A percentile compares a stretch with the other conserved stretches of the same genome.
Conservation (phyloP, 768 basidiomycete genomes). For the Tylopilus balloui region DNA sequence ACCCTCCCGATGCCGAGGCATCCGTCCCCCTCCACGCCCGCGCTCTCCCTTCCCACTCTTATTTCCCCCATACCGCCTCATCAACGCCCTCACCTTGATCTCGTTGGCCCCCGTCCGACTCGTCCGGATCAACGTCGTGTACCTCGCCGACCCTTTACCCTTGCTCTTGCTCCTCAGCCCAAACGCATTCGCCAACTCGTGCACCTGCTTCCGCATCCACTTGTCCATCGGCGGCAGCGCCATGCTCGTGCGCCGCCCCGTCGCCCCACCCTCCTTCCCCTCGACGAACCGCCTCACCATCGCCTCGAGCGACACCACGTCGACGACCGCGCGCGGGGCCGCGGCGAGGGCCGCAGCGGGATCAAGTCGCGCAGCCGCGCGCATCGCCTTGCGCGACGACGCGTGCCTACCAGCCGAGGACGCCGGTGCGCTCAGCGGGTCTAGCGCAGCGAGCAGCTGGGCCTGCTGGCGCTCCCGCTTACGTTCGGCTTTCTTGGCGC, state of each 20-base stretch:
- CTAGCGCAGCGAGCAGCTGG: conserved; percentile 52
- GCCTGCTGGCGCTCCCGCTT: conserved; percentile 61
- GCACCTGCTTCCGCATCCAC: conserved; percentile 63
- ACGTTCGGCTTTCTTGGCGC: conserved; percentile 72
- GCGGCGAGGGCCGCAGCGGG: conserved; percentile 31
- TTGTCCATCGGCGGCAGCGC: conserved; percentile 77
- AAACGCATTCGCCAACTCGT: conserved; percentile 78
- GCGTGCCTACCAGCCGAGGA: not conserved
- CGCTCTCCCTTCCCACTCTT: not conserved
- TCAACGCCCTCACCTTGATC: conserved; percentile 47
- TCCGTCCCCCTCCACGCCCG: conserved; percentile 12
- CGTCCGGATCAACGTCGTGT: conserved; percentile 75
- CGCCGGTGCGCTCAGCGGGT: conserved; percentile 44
- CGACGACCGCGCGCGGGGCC: conserved; percentile 48
- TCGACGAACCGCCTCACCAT: conserved; percentile 68
- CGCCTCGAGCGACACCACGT: conserved; percentile 61
- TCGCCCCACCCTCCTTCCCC: no score
- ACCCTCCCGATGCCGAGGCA: conserved; percentile 67
- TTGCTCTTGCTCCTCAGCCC: conserved; percentile 73
- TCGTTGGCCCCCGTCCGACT: conserved; percentile 58
- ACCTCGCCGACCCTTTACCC: conserved; percentile 63
- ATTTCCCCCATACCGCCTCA: conserved; percentile 33
- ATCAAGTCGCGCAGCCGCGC: conserved; percentile 49
- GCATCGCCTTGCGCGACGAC: conserved; percentile 65
- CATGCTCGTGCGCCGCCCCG: conserved; percentile 49